phyloP scores from a whole-genome alignment of 352 stramenopile species.

The Pelagophyceae sp. region DNA sequence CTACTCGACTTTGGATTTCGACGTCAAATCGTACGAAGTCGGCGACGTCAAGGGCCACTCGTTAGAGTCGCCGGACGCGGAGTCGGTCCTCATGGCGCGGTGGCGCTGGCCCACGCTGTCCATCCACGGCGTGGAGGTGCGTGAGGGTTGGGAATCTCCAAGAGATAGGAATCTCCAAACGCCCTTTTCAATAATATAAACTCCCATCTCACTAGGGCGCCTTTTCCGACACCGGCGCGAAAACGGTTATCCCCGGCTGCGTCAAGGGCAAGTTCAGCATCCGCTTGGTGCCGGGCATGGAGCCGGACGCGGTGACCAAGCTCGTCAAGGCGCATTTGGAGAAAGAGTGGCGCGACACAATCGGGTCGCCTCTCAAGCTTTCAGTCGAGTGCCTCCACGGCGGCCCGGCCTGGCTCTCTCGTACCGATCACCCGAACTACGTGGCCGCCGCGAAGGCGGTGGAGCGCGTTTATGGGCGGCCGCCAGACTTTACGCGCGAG shows the following conservation, averaged over 20 bases:
- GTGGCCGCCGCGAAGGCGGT: slow-evolving; percentile 26
- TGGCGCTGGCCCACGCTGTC: slow-evolving; percentile 59
- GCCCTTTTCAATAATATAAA: no score
- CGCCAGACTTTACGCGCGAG: slow-evolving; percentile 52
- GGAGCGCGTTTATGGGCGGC: slow-evolving; percentile 14
- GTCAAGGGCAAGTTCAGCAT: slow-evolving; percentile 52
- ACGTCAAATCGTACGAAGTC: slow-evolving; percentile 45
- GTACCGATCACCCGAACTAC: slow-evolving; percentile 55
- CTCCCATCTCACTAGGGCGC: no score
- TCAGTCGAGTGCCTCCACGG: slow-evolving; percentile 44
- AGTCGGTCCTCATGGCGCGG: slow-evolving; percentile 46
- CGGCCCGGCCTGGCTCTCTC: slow-evolving; percentile 45
- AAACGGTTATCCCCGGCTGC: slow-evolving; percentile 47
- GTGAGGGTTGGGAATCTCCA: no score
- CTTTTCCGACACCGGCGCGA: slow-evolving; percentile 49
- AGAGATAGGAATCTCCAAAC: no score
- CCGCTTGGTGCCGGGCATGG: slow-evolving; percentile 52
- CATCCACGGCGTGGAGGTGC: slow-evolving; percentile 59
- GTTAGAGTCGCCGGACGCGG: slow-evolving; percentile 31
- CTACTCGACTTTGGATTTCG: slow-evolving; percentile 56
- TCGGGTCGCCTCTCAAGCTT: slow-evolving; percentile 45
- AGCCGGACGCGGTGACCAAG: slow-evolving; percentile 43
- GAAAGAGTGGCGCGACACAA: slow-evolving; percentile 39
- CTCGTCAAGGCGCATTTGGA: slow-evolving; percentile 45
- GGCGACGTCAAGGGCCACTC: slow-evolving; percentile 18